phyloP scores from a whole-genome alignment of 495 filamentous ascomycete species.

The Apodospora peruviana region DNA sequence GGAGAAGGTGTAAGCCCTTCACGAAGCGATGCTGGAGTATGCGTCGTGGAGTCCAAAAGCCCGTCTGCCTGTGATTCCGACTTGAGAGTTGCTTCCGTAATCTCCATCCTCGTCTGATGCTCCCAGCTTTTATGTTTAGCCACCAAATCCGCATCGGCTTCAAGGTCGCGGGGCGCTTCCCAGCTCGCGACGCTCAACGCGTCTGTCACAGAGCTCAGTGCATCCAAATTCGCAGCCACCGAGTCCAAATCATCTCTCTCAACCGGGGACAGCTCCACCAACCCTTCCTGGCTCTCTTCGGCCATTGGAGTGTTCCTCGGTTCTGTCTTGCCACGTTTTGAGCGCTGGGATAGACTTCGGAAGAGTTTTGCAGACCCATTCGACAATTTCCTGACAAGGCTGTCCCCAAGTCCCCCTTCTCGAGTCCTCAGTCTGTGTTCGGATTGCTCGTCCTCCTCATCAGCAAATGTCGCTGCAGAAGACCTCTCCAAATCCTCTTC shows the following conservation, averaged over 20 bases:
- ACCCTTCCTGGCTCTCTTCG: conserved; percentile 35
- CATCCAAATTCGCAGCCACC: conserved; percentile 49
- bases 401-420: conserved; percentile 18
- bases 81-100: not conserved
- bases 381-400: conserved; percentile 42
- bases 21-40: too few relatives aligned
- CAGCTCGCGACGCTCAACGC: conserved; percentile 7
- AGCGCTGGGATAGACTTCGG: conserved; percentile 42
- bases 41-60: not conserved
- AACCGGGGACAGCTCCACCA: conserved; percentile 33
- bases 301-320: conserved; percentile 6
- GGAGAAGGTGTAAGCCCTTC: too few relatives aligned
- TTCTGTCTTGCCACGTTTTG: conserved; percentile 12
- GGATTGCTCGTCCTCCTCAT: conserved; percentile 34
- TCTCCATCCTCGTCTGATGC: not conserved
- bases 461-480: conserved; percentile 59
- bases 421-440: conserved; percentile 6
- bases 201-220: conserved; percentile 36
- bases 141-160: conserved; percentile 21
- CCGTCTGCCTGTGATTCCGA: not conserved
- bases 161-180: conserved; percentile 8
- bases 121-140: not conserved
- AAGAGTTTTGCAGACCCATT: conserved; percentile 36
- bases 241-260: conserved; percentile 37
- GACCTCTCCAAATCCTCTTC: conserved; percentile 46